Conservation (phyloP, 208 protist species). For the Trypanosoma congolense region DNA sequence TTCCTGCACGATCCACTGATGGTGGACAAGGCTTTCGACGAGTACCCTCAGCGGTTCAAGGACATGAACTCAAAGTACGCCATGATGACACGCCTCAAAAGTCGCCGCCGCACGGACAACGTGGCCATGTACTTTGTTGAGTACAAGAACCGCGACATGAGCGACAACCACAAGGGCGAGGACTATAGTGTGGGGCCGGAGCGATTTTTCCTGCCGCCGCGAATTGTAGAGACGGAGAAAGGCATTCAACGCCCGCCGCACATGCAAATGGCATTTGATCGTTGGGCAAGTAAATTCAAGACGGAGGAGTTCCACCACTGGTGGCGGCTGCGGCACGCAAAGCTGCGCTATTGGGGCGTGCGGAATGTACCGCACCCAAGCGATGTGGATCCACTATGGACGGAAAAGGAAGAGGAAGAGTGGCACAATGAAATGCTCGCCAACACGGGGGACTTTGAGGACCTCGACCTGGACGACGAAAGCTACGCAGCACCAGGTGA, state of each 20-base stretch:
- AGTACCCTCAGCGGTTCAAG: slow-evolving; percentile 80
- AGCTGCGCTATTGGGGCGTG: slow-evolving; percentile 87
- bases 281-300: slow-evolving; percentile 90
- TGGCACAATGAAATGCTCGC: slow-evolving; percentile 89
- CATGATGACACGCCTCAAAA: slow-evolving; percentile 84
- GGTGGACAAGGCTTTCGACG: slow-evolving; percentile 91
- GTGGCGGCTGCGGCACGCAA: slow-evolving; percentile 87
- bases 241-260: slow-evolving; percentile 85
- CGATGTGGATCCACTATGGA: slow-evolving; percentile 88
- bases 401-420: slow-evolving; percentile 90
- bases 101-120: slow-evolving; percentile 58
- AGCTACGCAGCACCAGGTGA: slow-evolving; percentile 57
- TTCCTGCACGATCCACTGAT: slow-evolving; percentile 86
- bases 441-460: slow-evolving; percentile 83
- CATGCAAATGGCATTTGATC: slow-evolving; percentile 92
- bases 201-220: slow-evolving; percentile 86
- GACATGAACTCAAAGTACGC: slow-evolving; percentile 84
- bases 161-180: slow-evolving; percentile 88
- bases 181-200: slow-evolving; percentile 79
- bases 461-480: slow-evolving; percentile 81
- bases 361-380: slow-evolving; percentile 89
- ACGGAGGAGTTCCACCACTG: slow-evolving; percentile 91
- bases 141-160: slow-evolving; percentile 86
- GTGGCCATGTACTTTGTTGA: slow-evolving; percentile 90
- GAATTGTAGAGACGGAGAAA: slow-evolving; percentile 84